Evolutionary conservation across 768 basidiomycete species (phyloP).

Genomic region (Macrocybe gigantea): DNA sequence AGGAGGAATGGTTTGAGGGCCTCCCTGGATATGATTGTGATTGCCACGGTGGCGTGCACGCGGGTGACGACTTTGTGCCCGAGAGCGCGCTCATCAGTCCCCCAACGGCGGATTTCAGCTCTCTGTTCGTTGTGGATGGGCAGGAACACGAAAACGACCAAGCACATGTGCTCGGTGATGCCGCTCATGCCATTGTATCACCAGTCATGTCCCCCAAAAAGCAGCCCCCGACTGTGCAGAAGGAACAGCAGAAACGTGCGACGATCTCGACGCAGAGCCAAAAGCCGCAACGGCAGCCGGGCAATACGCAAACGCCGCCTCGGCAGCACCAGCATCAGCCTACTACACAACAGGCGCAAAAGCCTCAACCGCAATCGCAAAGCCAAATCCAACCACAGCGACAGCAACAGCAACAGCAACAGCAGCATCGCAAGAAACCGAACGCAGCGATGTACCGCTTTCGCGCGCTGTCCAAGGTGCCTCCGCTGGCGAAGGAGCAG

Average conservation of each 20-base stretch:
- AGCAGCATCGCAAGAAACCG: too few relatives aligned
- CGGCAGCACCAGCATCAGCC: not conserved
- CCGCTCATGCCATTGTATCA: constrained; percentile 6
- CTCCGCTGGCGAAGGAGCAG: constrained; percentile 47
- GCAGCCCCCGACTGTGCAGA: not conserved
- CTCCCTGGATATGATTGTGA: not conserved
- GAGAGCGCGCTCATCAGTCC: constrained; percentile 16
- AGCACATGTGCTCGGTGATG: not conserved
- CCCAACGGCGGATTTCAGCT: constrained; percentile 6
- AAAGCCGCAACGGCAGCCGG: too few relatives aligned
- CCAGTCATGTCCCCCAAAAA: not conserved
- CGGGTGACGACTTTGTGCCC: constrained; percentile 10
- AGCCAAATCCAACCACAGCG: constrained; percentile 17
- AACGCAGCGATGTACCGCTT: too few relatives aligned
- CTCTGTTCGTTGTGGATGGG: not conserved
- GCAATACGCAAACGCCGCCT: too few relatives aligned
- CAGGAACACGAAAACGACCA: too few relatives aligned
- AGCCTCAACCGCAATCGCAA: not conserved
- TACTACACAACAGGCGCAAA: not conserved
- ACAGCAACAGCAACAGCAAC: constrained; percentile 16
- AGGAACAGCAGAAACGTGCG: too few relatives aligned
- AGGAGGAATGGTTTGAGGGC: constrained; percentile 66
- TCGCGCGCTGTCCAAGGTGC: constrained; percentile 33
- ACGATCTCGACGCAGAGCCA: too few relatives aligned
- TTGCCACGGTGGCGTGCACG: too few relatives aligned